Conservation (phyloP, 2,329 filamentous ascomycete species). For the Periconia macrospinosa region DNA sequence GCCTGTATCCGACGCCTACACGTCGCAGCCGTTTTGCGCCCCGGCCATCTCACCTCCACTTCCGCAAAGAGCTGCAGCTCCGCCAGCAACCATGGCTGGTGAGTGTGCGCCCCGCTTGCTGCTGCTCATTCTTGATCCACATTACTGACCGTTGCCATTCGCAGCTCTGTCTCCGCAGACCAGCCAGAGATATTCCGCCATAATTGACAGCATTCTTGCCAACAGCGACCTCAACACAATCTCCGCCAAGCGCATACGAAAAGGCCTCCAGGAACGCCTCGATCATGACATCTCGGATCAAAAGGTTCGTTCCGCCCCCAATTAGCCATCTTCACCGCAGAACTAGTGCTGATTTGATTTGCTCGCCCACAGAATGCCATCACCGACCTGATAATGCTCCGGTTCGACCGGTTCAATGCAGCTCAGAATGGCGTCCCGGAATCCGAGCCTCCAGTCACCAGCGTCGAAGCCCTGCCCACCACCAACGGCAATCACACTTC, state of each 20-base stretch:
- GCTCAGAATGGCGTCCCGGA: constrained; percentile 29
- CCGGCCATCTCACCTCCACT: background rate
- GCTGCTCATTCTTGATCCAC: background rate
- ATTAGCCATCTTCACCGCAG: no score
- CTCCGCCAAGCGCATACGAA: constrained; percentile 67
- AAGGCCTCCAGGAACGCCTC: constrained; percentile 62
- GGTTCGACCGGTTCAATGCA: constrained; percentile 53
- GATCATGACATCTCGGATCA: constrained; percentile 63
- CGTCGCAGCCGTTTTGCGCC: constrained; percentile 1
- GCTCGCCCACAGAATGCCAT: constrained; percentile 44
- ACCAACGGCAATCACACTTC: constrained; percentile 27
- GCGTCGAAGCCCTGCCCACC: constrained; percentile 23
- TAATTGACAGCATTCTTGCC: constrained; percentile 65
- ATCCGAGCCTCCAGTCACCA: constrained; percentile 42
- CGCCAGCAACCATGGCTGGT: constrained; percentile 33
- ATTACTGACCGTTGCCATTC: constrained; percentile 12
- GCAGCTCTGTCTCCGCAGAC: constrained; percentile 48
- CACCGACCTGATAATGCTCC: constrained; percentile 51
- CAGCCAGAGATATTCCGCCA: constrained; percentile 56
- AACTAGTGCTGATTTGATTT: no score
- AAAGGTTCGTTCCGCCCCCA: constrained; percentile 52
- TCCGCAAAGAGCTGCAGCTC: background rate
- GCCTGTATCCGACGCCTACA: background rate
- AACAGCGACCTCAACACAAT: constrained; percentile 65
- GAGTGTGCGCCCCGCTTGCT: constrained; percentile 9